These are phyloP conservation scores for Sporisorium exsertum DNA, from an alignment of 1,284 basidiomycete species.

Conservation along the genomic window DNA sequence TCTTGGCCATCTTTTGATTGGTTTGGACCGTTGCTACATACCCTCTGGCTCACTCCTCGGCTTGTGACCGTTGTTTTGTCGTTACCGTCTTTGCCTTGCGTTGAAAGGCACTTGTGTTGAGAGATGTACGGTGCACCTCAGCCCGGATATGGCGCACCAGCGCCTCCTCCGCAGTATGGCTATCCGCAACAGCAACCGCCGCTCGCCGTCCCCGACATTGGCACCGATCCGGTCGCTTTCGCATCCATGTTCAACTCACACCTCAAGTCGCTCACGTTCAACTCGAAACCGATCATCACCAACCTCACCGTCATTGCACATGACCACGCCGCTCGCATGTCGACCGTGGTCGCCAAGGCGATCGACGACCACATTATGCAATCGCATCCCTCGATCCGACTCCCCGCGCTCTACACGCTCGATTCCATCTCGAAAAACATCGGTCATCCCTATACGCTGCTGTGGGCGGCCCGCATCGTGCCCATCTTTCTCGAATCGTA, in stretches of 20 bases:
- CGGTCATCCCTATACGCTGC: slow-evolving; percentile 62
- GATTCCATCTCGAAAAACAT: slow-evolving; percentile 80
- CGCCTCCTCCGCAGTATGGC: slow-evolving; percentile 21
- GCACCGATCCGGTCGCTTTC: slow-evolving; percentile 76
- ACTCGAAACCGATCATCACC: slow-evolving; percentile 95
- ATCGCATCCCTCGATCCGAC: slow-evolving; percentile 80
- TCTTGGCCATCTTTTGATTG: not conserved
- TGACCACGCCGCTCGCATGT: slow-evolving; percentile 80
- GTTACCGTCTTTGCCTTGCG: slow-evolving; percentile 10
- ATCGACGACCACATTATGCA: slow-evolving; percentile 85
- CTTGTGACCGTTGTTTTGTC: not conserved
- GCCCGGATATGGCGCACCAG: slow-evolving; percentile 24
- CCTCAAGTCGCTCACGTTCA: slow-evolving; percentile 87
- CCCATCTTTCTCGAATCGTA: slow-evolving; percentile 67
- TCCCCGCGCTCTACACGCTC: slow-evolving; percentile 92
- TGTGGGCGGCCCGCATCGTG: slow-evolving; percentile 61
- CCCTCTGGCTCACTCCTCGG: not conserved
- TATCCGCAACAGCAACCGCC: slow-evolving; percentile 17
- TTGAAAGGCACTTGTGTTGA: not conserved
- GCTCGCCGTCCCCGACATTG: slow-evolving; percentile 19
- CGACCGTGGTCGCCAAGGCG: slow-evolving; percentile 85
- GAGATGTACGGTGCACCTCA: slow-evolving; percentile 41
- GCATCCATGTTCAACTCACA: slow-evolving; percentile 75
- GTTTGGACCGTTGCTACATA: not conserved
- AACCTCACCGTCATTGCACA: slow-evolving; percentile 92